Base-by-base conservation (phyloP, 2,329 filamentous ascomycete genomes). In the Aquanectria penicillioides region DNA sequence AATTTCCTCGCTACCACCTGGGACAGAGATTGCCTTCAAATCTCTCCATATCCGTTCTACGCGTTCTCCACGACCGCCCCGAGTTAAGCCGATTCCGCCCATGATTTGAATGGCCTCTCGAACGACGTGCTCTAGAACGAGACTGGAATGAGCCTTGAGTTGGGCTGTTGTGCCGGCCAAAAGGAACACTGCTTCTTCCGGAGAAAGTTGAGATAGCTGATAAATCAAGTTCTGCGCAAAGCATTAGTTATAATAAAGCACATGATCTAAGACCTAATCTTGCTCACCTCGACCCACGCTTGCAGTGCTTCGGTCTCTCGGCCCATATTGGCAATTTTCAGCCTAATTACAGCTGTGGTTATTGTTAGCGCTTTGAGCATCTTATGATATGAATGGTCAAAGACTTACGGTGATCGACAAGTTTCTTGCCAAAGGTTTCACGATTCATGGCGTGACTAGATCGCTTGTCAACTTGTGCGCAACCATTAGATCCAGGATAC, bases 1-100 rank as follows among this genome's bases (percentile, higher is more conserved):
- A 25, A 57, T 53, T 38, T 57, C 54, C 26, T 57, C 54, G n/a
- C 54, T 57, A 4, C 54, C 54, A 17, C 54, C 54, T 13, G 54
- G 47, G 5, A 57, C 54, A 3, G 48, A 47, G 12, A 57, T 31
- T 6, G 54, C 54, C 17, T 57, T 57, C 11, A 57, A 47, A 23
- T 57, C 50, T 44, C 53, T 36, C 53, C 53, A 57, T 26, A 57
- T 57, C 9, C 37, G 53, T 37, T 57, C 53, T 2, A 57, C 44
- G 13, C 53, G 28, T 9, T 31, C 53, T 22, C 53, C 53, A 1
- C 53, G 53, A 1, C 53, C 53, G 4, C 53, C 53, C 9, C 53
- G 22, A n/a, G 53, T 57, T 13, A 57, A 20, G 4, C 53, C 53
- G 3, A 57, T 31, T 17, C 53, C 53, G 3, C 53, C 53, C 44